phyloP scores from a whole-genome alignment of 208 protist genomes.

The Endotrypanum monterogeii region DNA sequence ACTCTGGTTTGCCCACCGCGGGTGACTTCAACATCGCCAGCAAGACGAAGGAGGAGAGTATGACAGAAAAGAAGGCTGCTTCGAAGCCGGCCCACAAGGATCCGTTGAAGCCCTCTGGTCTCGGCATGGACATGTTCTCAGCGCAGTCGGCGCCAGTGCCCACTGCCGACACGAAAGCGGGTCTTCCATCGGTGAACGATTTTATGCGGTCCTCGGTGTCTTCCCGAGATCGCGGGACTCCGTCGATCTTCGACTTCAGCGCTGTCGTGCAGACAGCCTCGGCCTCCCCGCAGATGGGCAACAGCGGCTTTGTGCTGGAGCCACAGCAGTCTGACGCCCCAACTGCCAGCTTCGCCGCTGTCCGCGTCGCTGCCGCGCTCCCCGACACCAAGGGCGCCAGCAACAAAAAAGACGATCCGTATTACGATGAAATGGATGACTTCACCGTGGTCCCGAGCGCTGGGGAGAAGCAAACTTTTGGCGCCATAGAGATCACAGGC shows the following conservation, averaged over 20 bases:
- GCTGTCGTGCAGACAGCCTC: constrained; percentile 19
- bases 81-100: constrained; percentile 32
- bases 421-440: constrained; percentile 80
- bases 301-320: constrained; percentile 33
- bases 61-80: neutral
- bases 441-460: constrained; percentile 41
- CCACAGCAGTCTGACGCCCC: constrained; percentile 18
- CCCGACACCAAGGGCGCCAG: constrained; percentile 15
- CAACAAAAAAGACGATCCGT: constrained; percentile 54
- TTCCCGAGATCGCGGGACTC: neutral
- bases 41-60: constrained; percentile 19
- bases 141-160: constrained; percentile 15
- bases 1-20: constrained; percentile 51
- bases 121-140: constrained; percentile 67
- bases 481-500: constrained; percentile 40
- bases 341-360: constrained; percentile 5
- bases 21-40: constrained; percentile 54
- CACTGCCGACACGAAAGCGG: constrained; percentile 1
- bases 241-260: constrained; percentile 36
- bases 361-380: constrained; percentile 13
- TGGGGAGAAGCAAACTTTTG: constrained; percentile 14
- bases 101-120: constrained; percentile 39
- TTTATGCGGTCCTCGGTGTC: constrained; percentile 14
- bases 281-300: neutral
- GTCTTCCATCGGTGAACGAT: constrained; percentile 21